Conservation (phyloP, 2,329 filamentous ascomycete genomes). For the Chaetomium sp. region DNA sequence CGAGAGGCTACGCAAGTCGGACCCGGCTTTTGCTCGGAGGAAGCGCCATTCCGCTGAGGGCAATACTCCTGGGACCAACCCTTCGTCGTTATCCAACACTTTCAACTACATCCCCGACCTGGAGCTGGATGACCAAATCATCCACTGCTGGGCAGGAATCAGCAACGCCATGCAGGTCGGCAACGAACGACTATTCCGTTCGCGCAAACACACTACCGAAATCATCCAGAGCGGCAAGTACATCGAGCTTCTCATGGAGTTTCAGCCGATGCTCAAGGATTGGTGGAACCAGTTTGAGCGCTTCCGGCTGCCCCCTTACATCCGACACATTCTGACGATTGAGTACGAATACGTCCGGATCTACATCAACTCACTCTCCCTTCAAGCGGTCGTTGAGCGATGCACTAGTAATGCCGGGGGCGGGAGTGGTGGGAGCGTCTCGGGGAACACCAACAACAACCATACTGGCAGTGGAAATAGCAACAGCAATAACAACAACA, state of each 20-base stretch:
- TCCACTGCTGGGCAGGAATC: constrained; percentile 89
- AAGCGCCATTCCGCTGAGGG: constrained; percentile 47
- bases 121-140: constrained; percentile 62
- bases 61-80: constrained; percentile 54
- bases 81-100: constrained; percentile 48
- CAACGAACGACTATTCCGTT: constrained; percentile 82
- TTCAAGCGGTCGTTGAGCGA: constrained; percentile 91
- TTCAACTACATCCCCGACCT: constrained; percentile 63
- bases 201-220: constrained; percentile 78
- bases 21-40: constrained; percentile 48
- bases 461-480: no score
- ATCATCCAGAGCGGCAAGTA: constrained; percentile 85
- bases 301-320: constrained; percentile 61
- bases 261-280: constrained; percentile 67
- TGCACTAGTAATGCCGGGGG: constrained; percentile 67
- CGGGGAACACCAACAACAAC: constrained; percentile 13
- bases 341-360: constrained; percentile 95
- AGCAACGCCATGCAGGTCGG: constrained; percentile 87
- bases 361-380: constrained; percentile 86
- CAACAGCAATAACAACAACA: no score
- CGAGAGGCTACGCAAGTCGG: constrained; percentile 52
- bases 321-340: constrained; percentile 74
- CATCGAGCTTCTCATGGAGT: constrained; percentile 70
- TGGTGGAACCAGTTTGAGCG: constrained; percentile 80
- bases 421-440: constrained; percentile 31